Evolutionary conservation across 1,139 yeast genomes (phyloP), one percentile per base, ranked within the genome.

Genomic region (Saccharomycopsis hybrid): DNA sequence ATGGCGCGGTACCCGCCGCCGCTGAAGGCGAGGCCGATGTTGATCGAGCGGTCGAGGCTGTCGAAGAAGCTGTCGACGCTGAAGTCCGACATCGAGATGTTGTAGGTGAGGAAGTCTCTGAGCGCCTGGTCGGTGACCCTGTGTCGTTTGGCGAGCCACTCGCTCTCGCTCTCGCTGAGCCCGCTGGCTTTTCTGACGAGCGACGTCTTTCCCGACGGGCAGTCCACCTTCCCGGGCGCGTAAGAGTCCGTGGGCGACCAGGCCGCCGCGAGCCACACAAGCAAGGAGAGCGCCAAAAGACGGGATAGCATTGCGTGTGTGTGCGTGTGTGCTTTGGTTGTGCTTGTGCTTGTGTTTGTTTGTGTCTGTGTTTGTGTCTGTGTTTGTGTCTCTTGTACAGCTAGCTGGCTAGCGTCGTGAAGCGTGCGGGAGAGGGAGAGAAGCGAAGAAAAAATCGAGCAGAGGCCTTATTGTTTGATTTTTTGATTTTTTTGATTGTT

Each of bases 1-100:
- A 88, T 86, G 47, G 96, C 95, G 53, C 97, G 76, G 66, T 86
- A 88, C 3, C 96, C 95, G 60, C 97, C 97, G 40, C 97, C 97
- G 3, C 92, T 80, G 61, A 86, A 84, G 2, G 95, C 89, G 25
- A 88, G 62, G 2, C 84, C 96, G 49, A 87, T 72, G 47, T 69
- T 73, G 50, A 77, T 71, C 31, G 74, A 67, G 43, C 65, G 54
- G 38, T 49, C 43, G 64, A 69, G 59, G 51, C 67, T 62, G 9
- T 65, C 57, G 58, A 84, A 61, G 58, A 78, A 81, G 2, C 62
- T 58, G 24, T 66, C 68, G 2, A 78, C 75, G 58, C 80, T 77
- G 58, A 86, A 82, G 59, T 78, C 82, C 4, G 77, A 67, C 59
- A 84, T 60, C 49, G 81, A 78, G 3, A 86, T 78, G 27, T 76